A percentile compares a stretch with the other conserved stretches of the same genome.
These are phyloP conservation scores for Colletotrichum sp. DNA, from an alignment of 2,329 filamentous ascomycete species.

Conservation along the genomic window DNA sequence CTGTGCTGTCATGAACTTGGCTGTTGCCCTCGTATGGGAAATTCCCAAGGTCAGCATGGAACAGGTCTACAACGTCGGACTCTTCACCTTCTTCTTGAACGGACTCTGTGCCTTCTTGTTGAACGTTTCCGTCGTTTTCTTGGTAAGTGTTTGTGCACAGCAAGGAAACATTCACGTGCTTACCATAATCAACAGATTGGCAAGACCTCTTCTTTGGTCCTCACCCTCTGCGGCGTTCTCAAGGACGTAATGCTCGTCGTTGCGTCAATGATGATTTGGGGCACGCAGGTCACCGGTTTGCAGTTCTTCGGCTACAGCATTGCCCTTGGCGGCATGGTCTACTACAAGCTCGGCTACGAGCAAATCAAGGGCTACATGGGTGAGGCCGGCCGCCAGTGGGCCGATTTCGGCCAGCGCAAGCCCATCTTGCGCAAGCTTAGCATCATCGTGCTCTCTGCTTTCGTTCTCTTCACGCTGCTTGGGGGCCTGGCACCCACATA, in stretches of 20 bases:
- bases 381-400: conserved; percentile 79
- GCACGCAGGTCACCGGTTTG: conserved; percentile 73
- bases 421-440: conserved; percentile 81
- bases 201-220: conserved; percentile 84
- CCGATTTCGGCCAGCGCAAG: conserved; percentile 80
- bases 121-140: conserved; percentile 85
- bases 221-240: conserved; percentile 86
- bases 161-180: conserved; percentile 21
- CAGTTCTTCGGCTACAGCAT: conserved; percentile 88
- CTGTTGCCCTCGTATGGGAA: conserved; percentile 77
- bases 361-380: conserved; percentile 81
- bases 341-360: conserved; percentile 86
- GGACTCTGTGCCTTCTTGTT: conserved; percentile 80
- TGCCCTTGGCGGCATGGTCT: conserved; percentile 78
- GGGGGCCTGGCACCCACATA: conserved; percentile 69
- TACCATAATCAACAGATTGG: conserved; percentile 69
- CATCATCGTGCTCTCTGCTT: conserved; percentile 67
- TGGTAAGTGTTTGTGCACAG: conserved; percentile 62
- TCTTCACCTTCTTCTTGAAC: conserved; percentile 76
- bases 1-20: conserved; percentile 81
- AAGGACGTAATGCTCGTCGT: conserved; percentile 86
- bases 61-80: conserved; percentile 76
- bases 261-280: conserved; percentile 83
- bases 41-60: conserved; percentile 71
- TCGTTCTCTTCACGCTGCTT: conserved; percentile 74